These are phyloP conservation scores for Dipodascus albidus DNA, from an alignment of 805 yeast species.

Conservation along the genomic window DNA sequence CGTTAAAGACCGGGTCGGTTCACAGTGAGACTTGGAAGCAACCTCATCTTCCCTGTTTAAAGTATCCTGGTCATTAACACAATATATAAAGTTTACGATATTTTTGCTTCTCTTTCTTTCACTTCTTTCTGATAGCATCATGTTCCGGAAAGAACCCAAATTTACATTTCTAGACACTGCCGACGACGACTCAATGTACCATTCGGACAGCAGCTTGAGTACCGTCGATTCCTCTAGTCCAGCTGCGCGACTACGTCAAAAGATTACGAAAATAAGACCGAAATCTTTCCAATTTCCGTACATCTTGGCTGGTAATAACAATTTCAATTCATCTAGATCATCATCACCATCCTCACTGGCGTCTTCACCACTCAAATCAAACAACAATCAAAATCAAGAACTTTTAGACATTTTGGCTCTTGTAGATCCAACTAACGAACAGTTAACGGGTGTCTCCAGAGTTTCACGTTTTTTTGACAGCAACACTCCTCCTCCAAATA, in stretches of 20 bases:
- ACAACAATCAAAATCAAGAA: background rate
- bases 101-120: background rate
- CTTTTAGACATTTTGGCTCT: background rate
- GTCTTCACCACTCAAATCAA: background rate
- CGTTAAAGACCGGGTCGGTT: too few relatives aligned
- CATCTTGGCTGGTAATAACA: background rate
- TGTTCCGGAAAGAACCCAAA: conserved; percentile 1
- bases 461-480: background rate
- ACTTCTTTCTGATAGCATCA: background rate
- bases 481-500: background rate
- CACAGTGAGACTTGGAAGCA: too few relatives aligned
- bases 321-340: background rate
- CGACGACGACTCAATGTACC: background rate
- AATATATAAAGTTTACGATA: too few relatives aligned
- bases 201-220: background rate
- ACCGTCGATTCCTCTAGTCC: background rate
- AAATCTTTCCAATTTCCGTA: background rate
- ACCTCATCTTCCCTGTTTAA: too few relatives aligned
- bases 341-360: background rate
- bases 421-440: background rate
- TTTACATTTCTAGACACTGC: background rate
- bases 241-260: background rate
- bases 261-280: background rate
- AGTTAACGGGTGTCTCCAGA: background rate
- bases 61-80: too few relatives aligned